Conservation (phyloP, 352 stramenopile genomes). For the Phytophthora kernoviae region DNA sequence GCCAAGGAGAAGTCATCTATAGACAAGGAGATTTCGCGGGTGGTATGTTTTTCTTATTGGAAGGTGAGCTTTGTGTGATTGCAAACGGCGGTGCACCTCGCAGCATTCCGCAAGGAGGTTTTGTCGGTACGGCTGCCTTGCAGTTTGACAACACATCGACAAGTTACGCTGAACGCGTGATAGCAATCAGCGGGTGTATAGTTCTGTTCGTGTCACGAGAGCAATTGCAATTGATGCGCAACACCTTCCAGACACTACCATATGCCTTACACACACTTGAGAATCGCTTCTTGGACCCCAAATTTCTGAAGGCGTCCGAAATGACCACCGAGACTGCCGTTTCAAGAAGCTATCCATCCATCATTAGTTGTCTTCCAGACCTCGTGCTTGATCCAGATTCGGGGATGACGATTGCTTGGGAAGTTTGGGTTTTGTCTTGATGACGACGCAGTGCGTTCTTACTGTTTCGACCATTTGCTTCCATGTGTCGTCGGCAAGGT, state of each 20-base stretch:
- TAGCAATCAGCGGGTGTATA: slow-evolving; percentile 58
- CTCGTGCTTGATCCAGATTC: slow-evolving; percentile 63
- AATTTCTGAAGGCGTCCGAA: slow-evolving; percentile 51
- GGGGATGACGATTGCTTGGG: slow-evolving; percentile 50
- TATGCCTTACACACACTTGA: slow-evolving; percentile 48
- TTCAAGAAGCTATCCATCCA: slow-evolving; percentile 6
- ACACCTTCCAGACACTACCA: slow-evolving; percentile 34
- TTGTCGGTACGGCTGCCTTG: slow-evolving; percentile 58
- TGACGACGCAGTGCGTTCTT: slow-evolving; percentile 55
- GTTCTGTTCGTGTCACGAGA: slow-evolving; percentile 58
- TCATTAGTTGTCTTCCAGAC: slow-evolving; percentile 19
- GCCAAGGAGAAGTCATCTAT: slow-evolving; percentile 71
- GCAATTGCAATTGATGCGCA: slow-evolving; percentile 46
- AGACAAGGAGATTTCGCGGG: slow-evolving; percentile 60
- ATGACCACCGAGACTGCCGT: slow-evolving; percentile 16
- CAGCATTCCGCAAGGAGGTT: slow-evolving; percentile 49
- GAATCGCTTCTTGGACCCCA: slow-evolving; percentile 52
- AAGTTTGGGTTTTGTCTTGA: slow-evolving; percentile 61
- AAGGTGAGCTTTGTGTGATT: slow-evolving; percentile 58
- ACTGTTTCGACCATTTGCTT: slow-evolving; percentile 62
- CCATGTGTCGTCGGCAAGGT: slow-evolving; percentile 4
- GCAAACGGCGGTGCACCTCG: slow-evolving; percentile 38
- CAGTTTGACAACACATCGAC: slow-evolving; percentile 37
- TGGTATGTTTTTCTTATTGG: slow-evolving; percentile 63
- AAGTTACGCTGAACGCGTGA: slow-evolving; percentile 55